phyloP scores from a whole-genome alignment of 352 stramenopile genomes.

The Globisporangium acanthophoron region DNA sequence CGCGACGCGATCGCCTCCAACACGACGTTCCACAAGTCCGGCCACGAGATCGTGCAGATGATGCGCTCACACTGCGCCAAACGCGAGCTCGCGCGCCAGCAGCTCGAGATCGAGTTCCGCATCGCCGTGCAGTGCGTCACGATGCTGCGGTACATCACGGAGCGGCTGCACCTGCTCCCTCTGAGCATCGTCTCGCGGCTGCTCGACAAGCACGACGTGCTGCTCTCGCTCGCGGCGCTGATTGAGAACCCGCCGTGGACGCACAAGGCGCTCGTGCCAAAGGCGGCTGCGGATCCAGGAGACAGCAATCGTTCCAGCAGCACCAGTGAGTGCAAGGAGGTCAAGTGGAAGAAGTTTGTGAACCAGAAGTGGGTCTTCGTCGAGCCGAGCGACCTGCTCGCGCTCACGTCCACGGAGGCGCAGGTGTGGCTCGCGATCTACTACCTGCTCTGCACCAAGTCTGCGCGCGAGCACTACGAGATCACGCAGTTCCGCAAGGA shows the following conservation, averaged over 20 bases:
- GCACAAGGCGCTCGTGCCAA: conserved; percentile 43
- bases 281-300: not conserved
- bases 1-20: conserved; percentile 43
- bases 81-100: conserved; percentile 64
- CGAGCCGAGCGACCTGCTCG: conserved; percentile 82
- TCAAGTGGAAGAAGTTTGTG: conserved; percentile 90
- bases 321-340: not conserved
- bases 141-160: conserved; percentile 86
- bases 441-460: conserved; percentile 90
- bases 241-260: conserved; percentile 97
- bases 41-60: conserved; percentile 64
- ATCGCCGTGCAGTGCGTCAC: conserved; percentile 84
- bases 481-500: conserved; percentile 93
- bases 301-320: not conserved
- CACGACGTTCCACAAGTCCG: conserved; percentile 71
- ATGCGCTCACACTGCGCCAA: conserved; percentile 44
- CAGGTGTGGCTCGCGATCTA: conserved; percentile 95
- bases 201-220: conserved; percentile 95
- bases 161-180: conserved; percentile 85
- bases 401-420: conserved; percentile 91
- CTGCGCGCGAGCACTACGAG: conserved; percentile 92
- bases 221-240: conserved; percentile 88
- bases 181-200: conserved; percentile 87
- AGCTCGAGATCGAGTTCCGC: conserved; percentile 85
- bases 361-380: conserved; percentile 91